Percentiles rank a stretch among this genome's conserved stretches.
Conservation (phyloP, 176 grass and related monocot genomes). For the Oryza australiensis region DNA sequence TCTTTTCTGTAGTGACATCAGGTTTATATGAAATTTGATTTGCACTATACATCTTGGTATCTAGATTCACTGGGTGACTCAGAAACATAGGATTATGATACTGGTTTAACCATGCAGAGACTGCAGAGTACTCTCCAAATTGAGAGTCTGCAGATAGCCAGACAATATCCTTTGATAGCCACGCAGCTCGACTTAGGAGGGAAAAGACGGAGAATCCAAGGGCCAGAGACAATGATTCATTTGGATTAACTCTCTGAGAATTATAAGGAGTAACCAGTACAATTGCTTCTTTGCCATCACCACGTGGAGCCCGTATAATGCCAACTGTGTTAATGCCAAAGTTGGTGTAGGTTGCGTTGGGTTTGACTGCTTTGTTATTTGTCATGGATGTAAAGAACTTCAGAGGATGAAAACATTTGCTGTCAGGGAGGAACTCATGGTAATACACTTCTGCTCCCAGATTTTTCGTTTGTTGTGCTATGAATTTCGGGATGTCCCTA, state of each 20-base stretch:
- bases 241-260: constrained; percentile 51
- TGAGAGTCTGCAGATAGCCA: constrained; percentile 85
- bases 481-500: constrained; percentile 67
- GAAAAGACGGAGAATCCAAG: constrained; percentile 93
- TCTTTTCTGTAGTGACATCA: constrained; percentile 33
- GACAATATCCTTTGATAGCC: constrained; percentile 91
- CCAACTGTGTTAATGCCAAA: constrained; percentile 72
- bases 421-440: constrained; percentile 61
- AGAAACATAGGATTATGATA: constrained; percentile 82
- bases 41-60: constrained; percentile 32
- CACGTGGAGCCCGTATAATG: constrained; percentile 82
- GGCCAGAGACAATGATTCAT: constrained; percentile 72
- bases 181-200: constrained; percentile 67
- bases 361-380: constrained; percentile 36
- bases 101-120: constrained; percentile 86
- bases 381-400: constrained; percentile 75
- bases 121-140: constrained; percentile 81
- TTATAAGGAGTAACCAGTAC: constrained; percentile 92
- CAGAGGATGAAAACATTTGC: constrained; percentile 62
- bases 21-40: constrained; percentile 9
- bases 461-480: constrained; percentile 60
- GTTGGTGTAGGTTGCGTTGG: constrained; percentile 41
- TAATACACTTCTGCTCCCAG: constrained; percentile 84
- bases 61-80: constrained; percentile 28
- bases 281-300: constrained; percentile 98